These are phyloP conservation scores for Blastobotrys capitulatus DNA, from an alignment of 1,139 yeast species.

Conservation along the genomic window DNA sequence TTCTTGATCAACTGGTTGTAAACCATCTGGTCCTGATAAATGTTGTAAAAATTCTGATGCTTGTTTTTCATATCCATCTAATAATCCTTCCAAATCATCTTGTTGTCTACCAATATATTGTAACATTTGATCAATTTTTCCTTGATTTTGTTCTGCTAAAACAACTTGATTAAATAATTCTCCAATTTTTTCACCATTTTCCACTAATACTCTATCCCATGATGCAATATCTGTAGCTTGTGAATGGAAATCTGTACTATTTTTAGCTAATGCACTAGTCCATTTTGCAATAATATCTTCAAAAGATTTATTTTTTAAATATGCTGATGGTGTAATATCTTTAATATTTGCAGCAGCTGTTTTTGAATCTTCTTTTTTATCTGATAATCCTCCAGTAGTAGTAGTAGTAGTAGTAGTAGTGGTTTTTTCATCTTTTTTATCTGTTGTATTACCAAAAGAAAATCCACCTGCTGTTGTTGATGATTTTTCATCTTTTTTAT, in stretches of 20 bases:
- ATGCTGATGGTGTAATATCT: constrained; percentile 47
- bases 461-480: constrained; percentile 16
- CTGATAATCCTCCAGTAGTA: constrained; percentile 1
- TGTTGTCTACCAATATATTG: constrained; percentile 88
- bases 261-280: constrained; percentile 77
- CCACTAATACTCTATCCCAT: constrained; percentile 82
- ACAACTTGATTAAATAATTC: constrained; percentile 72
- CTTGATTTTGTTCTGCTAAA: constrained; percentile 80
- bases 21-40: constrained; percentile 33
- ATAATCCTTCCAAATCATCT: constrained; percentile 75
- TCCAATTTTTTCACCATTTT: constrained; percentile 80
- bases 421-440: constrained; percentile 9
- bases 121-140: constrained; percentile 80
- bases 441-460: constrained; percentile 14
- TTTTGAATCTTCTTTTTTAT: constrained; percentile 17
- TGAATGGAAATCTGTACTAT: constrained; percentile 68
- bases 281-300: constrained; percentile 91
- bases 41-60: constrained; percentile 47
- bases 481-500: constrained; percentile 8
- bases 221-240: constrained; percentile 70
- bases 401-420: constrained; percentile 7
- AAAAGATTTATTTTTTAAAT: constrained; percentile 82
- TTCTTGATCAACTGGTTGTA: constrained; percentile 62
- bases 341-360: constrained; percentile 25
- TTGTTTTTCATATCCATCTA: constrained; percentile 81